phyloP scores from a whole-genome alignment of 2,329 filamentous ascomycete species.

The Beauveria asiatica region DNA sequence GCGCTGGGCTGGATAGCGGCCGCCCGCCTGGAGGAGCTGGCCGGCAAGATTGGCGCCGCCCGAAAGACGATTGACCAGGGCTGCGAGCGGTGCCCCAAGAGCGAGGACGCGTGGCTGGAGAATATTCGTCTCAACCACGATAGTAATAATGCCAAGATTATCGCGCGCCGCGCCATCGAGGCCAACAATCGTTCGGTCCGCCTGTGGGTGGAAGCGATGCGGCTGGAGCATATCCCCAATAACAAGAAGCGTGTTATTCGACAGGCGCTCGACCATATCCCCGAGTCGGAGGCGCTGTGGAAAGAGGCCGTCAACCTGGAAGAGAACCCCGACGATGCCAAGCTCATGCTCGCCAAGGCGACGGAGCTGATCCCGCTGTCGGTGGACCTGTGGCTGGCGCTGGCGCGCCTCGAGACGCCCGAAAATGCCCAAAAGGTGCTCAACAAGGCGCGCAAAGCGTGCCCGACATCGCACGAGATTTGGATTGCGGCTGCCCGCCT shows the following conservation, averaged over 20 bases:
- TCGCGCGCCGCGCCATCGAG: conserved; percentile 87
- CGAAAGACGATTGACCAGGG: conserved; percentile 81
- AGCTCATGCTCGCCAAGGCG: conserved; percentile 83
- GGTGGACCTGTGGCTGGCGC: conserved; percentile 88
- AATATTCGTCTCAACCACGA: conserved; percentile 84
- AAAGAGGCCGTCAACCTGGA: conserved; percentile 95
- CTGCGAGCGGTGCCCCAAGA: conserved; percentile 85
- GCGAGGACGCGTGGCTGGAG: conserved; percentile 91
- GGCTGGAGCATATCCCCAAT: conserved; percentile 70
- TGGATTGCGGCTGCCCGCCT: conserved; percentile 92
- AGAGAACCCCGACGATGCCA: conserved; percentile 80
- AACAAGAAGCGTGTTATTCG: conserved; percentile 90
- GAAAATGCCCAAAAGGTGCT: conserved; percentile 92
- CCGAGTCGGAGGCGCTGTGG: conserved; percentile 94
- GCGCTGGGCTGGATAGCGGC: conserved; percentile 94
- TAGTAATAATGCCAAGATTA: conserved; percentile 86
- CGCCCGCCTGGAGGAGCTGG: conserved; percentile 83
- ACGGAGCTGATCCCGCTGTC: conserved; percentile 92
- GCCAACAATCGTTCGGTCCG: conserved; percentile 81
- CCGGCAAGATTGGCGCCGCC: conserved; percentile 83
- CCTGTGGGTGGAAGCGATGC: conserved; percentile 94
- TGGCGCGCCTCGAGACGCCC: conserved; percentile 80
- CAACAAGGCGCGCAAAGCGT: conserved; percentile 88
- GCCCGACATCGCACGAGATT: conserved; percentile 88
- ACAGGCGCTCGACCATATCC: conserved; percentile 84